Base-by-base conservation (phyloP, 2,329 filamentous ascomycete species). In the Fusarium avenaceum region DNA sequence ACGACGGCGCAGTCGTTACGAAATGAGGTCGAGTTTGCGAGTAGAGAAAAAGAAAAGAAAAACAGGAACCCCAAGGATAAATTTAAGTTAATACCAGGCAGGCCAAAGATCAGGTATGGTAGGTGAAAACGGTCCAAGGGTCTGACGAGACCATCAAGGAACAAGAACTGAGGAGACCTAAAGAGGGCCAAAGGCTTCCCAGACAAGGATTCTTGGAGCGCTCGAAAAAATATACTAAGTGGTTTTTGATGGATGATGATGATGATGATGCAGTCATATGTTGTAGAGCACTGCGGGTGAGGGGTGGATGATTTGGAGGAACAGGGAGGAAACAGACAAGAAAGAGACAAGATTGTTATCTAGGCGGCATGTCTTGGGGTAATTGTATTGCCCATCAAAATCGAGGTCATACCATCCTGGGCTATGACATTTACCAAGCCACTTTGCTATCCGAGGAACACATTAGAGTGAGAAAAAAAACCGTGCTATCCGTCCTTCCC, bases 181-280 rank as follows among this genome's bases (percentile, higher is more conserved):
- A 57, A 61, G 28, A 28, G 45, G 52, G 28, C 28, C 24, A 32
- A 59, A 47, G 44, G 28, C n/a, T 46, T 32, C 63, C 45, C 42
- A 60, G 58, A 57, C 65, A 65, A 51, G 60, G 62, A 39, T 69
- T 57, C 33, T 65, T 42, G 60, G 39, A 52, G 51, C 65, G 65
- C 65, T 69, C 40, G 28, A 51, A 22, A 10, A 10, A 50, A 42
- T 49, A 39, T 44, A 45, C 53, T 40, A 59, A 43, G 17, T 24
- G 20, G 20, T 48, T 20, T 38, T 13, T 24, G 43, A 47, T 45
- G 38, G 38, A n/a, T 59, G 42, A 14, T 52, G 45, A 15, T 49
- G 22, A 19, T 19, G 39, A 49, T 62, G 65, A 54, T 69, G 65
- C 52, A 53, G 60, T 66, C 45, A 53, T 24, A n/a, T 38, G 33